phyloP scores from a whole-genome alignment of 495 filamentous ascomycete genomes.

The Neurospora cerealis region DNA sequence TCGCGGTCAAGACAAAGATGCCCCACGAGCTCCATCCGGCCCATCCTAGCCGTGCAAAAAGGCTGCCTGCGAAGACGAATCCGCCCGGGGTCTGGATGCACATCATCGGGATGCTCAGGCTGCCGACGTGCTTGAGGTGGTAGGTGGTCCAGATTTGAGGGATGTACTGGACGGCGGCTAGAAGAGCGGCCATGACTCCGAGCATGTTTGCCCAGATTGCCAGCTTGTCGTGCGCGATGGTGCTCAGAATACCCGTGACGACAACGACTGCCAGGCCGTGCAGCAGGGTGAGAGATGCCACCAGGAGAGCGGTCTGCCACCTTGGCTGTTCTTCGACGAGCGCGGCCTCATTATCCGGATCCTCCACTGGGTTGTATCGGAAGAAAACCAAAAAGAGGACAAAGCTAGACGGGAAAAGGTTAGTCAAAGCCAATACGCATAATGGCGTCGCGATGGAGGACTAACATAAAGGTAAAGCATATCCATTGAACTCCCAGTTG shows the following conservation, averaged over 20 bases:
- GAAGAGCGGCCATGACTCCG: constrained; percentile 63
- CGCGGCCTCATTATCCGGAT: constrained; percentile 25
- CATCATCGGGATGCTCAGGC: constrained; percentile 96
- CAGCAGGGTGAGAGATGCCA: constrained; percentile 57
- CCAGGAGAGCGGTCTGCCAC: constrained; percentile 63
- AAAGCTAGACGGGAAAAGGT: constrained; percentile 42
- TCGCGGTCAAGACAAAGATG: constrained; percentile 74
- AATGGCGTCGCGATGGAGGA: constrained; percentile 1
- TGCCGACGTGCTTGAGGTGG: constrained; percentile 70
- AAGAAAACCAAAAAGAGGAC: constrained; percentile 80
- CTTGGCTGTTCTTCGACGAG: constrained; percentile 40
- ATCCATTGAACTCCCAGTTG: constrained; percentile 88
- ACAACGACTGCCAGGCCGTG: constrained; percentile 62
- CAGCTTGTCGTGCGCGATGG: constrained; percentile 47
- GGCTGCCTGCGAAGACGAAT: constrained; percentile 77
- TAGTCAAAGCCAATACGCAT: not conserved
- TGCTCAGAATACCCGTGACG: constrained; percentile 50
- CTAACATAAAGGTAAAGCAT: constrained; percentile 84
- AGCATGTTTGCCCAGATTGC: constrained; percentile 73
- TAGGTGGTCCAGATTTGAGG: constrained; percentile 93
- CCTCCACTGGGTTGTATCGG: constrained; percentile 49
- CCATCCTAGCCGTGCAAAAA: constrained; percentile 68
- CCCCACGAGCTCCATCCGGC: constrained; percentile 95
- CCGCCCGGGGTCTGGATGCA: constrained; percentile 91
- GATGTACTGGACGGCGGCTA: constrained; percentile 83